phyloP scores from a whole-genome alignment of 1,139 yeast species.

The Lodderomyces oxycetoniae region DNA sequence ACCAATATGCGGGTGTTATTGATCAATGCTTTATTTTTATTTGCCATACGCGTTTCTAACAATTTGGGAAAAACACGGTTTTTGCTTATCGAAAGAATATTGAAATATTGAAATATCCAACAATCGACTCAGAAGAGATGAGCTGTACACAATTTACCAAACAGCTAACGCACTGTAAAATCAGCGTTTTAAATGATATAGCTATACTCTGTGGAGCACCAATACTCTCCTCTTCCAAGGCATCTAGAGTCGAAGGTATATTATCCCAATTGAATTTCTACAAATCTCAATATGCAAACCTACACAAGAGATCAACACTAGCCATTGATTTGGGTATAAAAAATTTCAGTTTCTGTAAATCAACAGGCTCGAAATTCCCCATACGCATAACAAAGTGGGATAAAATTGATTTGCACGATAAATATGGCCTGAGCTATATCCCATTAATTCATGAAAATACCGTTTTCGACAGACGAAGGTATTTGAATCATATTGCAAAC shows the following conservation, averaged over 20 bases:
- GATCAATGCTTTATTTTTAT: too few species aligned
- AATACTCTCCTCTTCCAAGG: slow-evolving; percentile 21
- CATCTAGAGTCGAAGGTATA: slow-evolving; percentile 22
- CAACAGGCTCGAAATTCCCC: slow-evolving; percentile 13
- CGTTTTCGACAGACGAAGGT: slow-evolving; percentile 23
- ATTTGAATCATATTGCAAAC: slow-evolving; percentile 23
- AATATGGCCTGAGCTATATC: slow-evolving; percentile 11
- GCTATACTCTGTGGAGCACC: slow-evolving; percentile 35
- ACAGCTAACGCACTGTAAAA: slow-evolving; percentile 11
- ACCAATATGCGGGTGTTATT: too few species aligned
- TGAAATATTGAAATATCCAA: background rate
- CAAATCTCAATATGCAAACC: slow-evolving; percentile 10
- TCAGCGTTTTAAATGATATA: slow-evolving; percentile 24
- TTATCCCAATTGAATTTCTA: slow-evolving; percentile 20
- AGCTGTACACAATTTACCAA: slow-evolving; percentile 1
- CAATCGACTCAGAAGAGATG: background rate
- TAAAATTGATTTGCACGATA: slow-evolving; percentile 21
- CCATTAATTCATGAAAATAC: slow-evolving; percentile 14
- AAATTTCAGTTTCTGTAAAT: slow-evolving; percentile 37
- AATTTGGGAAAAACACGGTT: too few species aligned
- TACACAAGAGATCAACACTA: slow-evolving; percentile 15
- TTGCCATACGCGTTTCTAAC: too few species aligned
- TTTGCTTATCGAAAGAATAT: background rate
- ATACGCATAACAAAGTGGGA: slow-evolving; percentile 22
- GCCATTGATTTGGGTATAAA: slow-evolving; percentile 41